Percentiles rank a stretch among this genome's conserved stretches.
Evolutionary conservation across 1,139 yeast genomes (phyloP).

Genomic region (Suhomyces choctaworum): DNA sequence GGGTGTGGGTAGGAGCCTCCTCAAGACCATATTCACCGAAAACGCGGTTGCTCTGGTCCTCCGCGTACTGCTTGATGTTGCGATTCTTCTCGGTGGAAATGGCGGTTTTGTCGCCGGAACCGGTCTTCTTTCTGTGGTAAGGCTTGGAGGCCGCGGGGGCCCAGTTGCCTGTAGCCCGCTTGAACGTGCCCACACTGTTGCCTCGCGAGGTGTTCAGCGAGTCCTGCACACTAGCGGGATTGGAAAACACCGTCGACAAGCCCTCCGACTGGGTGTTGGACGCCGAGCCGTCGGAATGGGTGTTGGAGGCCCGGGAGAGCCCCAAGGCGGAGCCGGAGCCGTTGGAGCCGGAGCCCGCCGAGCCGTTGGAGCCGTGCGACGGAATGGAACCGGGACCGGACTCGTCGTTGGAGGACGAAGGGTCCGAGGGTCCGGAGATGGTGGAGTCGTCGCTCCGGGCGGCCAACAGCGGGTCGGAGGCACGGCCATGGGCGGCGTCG

Average conservation of each 20-base stretch:
- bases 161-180: neutral
- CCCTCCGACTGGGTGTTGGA: neutral
- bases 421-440: constrained; percentile 6
- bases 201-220: constrained; percentile 14
- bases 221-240: constrained; percentile 11
- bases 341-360: neutral
- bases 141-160: neutral
- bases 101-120: neutral
- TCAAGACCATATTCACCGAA: constrained; percentile 3
- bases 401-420: constrained; percentile 5
- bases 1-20: too few species aligned
- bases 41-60: constrained; percentile 10
- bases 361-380: constrained; percentile 4
- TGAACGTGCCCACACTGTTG: constrained; percentile 14
- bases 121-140: neutral
- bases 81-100: constrained; percentile 3
- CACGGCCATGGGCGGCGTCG: neutral
- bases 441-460: constrained; percentile 9
- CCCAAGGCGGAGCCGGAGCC: constrained; percentile 1
- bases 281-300: constrained; percentile 3
- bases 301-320: constrained; percentile 1
- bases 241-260: constrained; percentile 8
- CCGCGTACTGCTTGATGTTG: constrained; percentile 6
- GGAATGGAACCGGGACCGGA: constrained; percentile 2
- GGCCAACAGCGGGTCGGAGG: constrained; percentile 3